These are phyloP conservation scores for Candida buenavistaensis DNA, from an alignment of 1,139 yeast species.

Conservation along the genomic window DNA sequence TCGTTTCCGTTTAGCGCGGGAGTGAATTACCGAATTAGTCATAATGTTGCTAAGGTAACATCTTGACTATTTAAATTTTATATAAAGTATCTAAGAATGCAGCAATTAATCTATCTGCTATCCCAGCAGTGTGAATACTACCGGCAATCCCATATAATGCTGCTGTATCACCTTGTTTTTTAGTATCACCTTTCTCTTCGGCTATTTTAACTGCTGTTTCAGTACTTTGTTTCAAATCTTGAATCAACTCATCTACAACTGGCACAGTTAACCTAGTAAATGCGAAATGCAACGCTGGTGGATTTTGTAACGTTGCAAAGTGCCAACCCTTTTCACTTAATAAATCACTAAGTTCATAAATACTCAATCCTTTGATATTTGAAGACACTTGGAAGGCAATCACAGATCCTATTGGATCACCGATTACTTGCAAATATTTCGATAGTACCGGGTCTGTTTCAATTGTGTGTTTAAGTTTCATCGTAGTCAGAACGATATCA, in stretches of 20 bases:
- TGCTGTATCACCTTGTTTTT: conserved; percentile 59
- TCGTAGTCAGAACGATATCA: conserved; percentile 67
- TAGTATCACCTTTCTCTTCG: conserved; percentile 24
- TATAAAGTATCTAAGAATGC: conserved; percentile 82
- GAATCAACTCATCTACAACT: conserved; percentile 61
- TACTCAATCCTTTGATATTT: conserved; percentile 52
- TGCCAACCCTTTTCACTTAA: conserved; percentile 84
- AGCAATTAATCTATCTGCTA: conserved; percentile 77
- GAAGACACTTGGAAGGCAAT: conserved; percentile 74
- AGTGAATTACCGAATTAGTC: too few species aligned
- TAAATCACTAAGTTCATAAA: conserved; percentile 75
- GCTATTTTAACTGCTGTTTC: conserved; percentile 38
- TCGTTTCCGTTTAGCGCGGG: too few species aligned
- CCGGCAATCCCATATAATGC: conserved; percentile 96
- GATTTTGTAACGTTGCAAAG: conserved; percentile 79
- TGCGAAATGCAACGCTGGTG: conserved; percentile 90
- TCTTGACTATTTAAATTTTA: conserved; percentile 45
- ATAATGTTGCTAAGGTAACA: too few species aligned
- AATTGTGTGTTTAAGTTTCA: conserved; percentile 54
- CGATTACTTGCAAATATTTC: conserved; percentile 54
- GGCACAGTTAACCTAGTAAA: conserved; percentile 70
- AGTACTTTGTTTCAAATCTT: conserved; percentile 53
- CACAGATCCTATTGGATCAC: conserved; percentile 84
- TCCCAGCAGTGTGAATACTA: conserved; percentile 76
- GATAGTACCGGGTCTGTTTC: conserved; percentile 41